phyloP scores from a whole-genome alignment of 208 protist species.

The Leishmania amazonensis region DNA sequence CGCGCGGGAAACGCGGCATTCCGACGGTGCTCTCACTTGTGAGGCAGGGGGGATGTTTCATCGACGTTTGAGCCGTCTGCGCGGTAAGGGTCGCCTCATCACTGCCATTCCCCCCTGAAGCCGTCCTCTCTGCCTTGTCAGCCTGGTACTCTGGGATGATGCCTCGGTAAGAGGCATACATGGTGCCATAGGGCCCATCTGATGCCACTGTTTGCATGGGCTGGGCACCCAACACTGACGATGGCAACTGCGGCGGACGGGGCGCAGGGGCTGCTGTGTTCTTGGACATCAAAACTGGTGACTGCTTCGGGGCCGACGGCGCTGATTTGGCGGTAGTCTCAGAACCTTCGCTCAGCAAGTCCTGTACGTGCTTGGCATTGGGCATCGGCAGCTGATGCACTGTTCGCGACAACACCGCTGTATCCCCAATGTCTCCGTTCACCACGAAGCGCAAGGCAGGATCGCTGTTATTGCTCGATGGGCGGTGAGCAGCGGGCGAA shows the following conservation, averaged over 20 bases:
- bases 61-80: background rate
- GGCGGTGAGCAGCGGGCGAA: background rate
- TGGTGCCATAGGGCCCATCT: background rate
- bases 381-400: background rate
- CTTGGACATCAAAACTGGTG: background rate
- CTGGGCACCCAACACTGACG: background rate
- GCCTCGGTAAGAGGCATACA: background rate
- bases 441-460: background rate
- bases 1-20: background rate
- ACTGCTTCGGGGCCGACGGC: background rate
- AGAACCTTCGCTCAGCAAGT: background rate
- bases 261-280: background rate
- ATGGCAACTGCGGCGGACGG: background rate
- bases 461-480: constrained; percentile 1
- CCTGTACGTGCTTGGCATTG: background rate
- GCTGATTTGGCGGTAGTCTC: background rate
- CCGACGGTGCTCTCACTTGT: background rate
- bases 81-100: background rate
- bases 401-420: background rate
- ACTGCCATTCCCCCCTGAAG: background rate
- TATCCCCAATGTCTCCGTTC: background rate
- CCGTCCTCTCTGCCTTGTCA: background rate
- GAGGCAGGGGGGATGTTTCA: background rate
- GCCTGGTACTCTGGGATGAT: background rate
- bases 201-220: too few species aligned